Percentiles rank a stretch among this genome's conserved stretches.
phyloP scores from a whole-genome alignment of 2,329 filamentous ascomycete genomes.

The Raffaelea albimanens region DNA sequence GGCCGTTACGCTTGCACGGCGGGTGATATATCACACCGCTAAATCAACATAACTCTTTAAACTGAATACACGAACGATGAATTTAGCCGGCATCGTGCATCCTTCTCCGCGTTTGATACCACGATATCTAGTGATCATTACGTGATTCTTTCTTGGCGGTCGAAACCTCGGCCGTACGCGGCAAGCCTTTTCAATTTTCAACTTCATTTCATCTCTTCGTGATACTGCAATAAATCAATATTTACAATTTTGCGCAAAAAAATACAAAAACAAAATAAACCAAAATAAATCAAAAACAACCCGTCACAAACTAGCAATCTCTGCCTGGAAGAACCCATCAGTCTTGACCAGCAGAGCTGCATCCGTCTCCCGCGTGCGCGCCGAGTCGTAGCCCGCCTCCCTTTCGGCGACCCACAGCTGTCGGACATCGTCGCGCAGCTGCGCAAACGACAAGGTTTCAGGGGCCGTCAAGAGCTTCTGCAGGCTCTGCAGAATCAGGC shows the following conservation, averaged over 20 bases:
- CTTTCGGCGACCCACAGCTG: neutral
- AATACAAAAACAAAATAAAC: neutral
- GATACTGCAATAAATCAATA: neutral
- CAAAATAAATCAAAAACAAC: too few species aligned
- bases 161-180: too few species aligned
- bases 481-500: neutral
- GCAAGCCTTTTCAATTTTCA: too few species aligned
- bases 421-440: neutral
- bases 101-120: neutral
- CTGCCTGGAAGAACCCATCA: slow-evolving; percentile 1
- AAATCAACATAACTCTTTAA: too few species aligned
- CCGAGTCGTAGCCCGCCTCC: neutral
- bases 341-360: neutral
- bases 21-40: too few species aligned
- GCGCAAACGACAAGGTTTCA: neutral
- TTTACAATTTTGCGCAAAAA: neutral
- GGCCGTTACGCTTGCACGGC: too few species aligned
- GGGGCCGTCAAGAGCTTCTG: neutral
- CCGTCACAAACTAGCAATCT: neutral
- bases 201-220: neutral
- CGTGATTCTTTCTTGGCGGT: too few species aligned
- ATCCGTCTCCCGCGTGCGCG: neutral
- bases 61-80: neutral
- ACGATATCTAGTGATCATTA: neutral
- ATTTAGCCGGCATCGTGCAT: neutral